Evolutionary conservation across 1,284 basidiomycete species (phyloP).

Genomic region (Phellopilus nigrolimitatus): DNA sequence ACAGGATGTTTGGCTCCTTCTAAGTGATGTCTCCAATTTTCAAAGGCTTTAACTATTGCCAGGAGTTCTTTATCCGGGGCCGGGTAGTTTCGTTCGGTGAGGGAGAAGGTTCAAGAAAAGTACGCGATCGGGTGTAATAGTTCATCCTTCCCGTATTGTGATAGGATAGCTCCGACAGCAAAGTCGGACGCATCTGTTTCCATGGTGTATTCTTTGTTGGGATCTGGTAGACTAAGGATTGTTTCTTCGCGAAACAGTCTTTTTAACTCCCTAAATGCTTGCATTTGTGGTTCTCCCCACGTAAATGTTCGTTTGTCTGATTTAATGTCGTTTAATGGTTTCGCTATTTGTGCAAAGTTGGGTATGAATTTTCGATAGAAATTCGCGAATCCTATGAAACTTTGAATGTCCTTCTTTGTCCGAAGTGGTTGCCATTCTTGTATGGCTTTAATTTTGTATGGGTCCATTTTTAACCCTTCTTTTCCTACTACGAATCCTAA

Average conservation of each 20-base stretch:
- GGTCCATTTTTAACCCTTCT: constrained; percentile 3
- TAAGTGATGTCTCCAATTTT: neutral
- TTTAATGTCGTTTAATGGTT: constrained; percentile 22
- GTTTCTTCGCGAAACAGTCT: neutral
- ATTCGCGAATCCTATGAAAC: constrained; percentile 33
- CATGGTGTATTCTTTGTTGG: neutral
- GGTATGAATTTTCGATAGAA: constrained; percentile 33
- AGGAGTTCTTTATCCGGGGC: neutral
- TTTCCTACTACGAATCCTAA: constrained; percentile 3
- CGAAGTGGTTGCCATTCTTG: constrained; percentile 30
- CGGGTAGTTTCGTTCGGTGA: neutral
- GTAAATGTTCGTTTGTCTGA: constrained; percentile 1
- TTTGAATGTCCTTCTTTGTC: constrained; percentile 25
- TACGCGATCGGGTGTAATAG: neutral
- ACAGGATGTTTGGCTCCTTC: neutral
- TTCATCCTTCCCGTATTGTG: neutral
- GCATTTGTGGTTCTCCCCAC: constrained; percentile 3
- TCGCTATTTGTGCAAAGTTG: constrained; percentile 26
- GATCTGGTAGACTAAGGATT: neutral
- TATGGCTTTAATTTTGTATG: constrained; percentile 29
- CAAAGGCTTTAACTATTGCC: neutral
- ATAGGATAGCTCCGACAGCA: neutral
- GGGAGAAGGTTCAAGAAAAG: neutral
- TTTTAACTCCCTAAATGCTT: constrained; percentile 22
- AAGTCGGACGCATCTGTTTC: neutral